Percentiles rank a stretch among this genome's conserved stretches.
Evolutionary conservation across 306 rosid genomes (phyloP).

Genomic region (Geum urbanum): DNA sequence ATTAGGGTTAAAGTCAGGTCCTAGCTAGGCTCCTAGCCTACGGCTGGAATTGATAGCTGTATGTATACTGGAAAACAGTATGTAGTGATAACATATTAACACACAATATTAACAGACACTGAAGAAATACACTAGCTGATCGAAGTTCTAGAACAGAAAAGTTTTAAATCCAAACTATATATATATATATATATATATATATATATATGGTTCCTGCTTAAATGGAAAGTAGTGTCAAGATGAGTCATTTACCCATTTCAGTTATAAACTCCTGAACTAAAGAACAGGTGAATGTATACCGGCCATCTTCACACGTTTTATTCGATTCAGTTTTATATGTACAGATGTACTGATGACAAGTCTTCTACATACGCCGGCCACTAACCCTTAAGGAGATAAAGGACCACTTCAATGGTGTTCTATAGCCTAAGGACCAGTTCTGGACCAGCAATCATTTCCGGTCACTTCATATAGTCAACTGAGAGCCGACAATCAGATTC

Average conservation of each 20-base stretch:
- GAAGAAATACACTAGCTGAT: no score
- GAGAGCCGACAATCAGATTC: neutral
- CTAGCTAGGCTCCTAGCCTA: neutral
- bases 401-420: conserved; percentile 49
- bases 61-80: no score
- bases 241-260: neutral
- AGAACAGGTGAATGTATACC: neutral
- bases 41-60: no score
- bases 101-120: no score
- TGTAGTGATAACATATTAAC: no score
- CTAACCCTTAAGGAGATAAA: neutral
- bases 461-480: conserved; percentile 16
- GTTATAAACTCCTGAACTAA: neutral
- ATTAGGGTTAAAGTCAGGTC: conserved; percentile 12
- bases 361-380: neutral
- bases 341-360: neutral
- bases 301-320: neutral
- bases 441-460: conserved; percentile 33
- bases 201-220: no score
- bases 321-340: neutral
- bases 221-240: neutral
- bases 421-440: conserved; percentile 37
- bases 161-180: no score
- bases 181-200: no score
- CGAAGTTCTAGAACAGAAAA: no score